Evolutionary conservation across 192 early-diverging fungal genomes (phyloP).

Genomic region (Umbelopsis sp.): DNA sequence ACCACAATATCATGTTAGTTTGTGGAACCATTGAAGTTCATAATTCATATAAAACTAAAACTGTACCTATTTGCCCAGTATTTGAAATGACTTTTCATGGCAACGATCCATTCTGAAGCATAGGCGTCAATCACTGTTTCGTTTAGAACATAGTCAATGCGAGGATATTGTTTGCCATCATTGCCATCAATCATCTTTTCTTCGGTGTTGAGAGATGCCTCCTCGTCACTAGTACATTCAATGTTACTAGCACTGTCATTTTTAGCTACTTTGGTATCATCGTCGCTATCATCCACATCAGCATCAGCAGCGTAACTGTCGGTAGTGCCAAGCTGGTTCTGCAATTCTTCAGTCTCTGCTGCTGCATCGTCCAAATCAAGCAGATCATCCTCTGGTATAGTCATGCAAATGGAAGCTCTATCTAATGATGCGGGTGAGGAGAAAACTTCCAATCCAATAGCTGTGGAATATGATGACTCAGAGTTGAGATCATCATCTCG

Average conservation of each 20-base stretch:
- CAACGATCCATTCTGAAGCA: conserved; percentile 50
- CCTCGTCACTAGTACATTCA: neutral
- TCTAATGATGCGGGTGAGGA: conserved; percentile 9
- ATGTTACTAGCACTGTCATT: neutral
- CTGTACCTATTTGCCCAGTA: conserved; percentile 53
- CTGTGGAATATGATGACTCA: conserved; percentile 17
- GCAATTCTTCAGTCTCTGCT: neutral
- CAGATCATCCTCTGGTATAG: conserved; percentile 14
- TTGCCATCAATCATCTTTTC: conserved; percentile 14
- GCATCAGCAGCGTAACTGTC: conserved; percentile 10
- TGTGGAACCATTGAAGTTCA: neutral
- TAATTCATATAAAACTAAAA: neutral
- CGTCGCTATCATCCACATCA: conserved; percentile 8
- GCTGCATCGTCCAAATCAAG: conserved; percentile 8
- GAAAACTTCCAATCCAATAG: conserved; percentile 17
- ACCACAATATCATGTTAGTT: neutral
- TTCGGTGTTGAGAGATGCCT: neutral
- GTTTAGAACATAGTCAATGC: conserved; percentile 50
- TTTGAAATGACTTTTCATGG: conserved; percentile 52
- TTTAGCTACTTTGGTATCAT: conserved; percentile 2
- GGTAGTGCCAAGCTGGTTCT: neutral
- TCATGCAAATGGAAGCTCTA: conserved; percentile 2
- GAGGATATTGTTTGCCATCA: conserved; percentile 25
- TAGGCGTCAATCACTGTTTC: conserved; percentile 52
- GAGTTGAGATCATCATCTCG: conserved; percentile 14